Percentiles rank a stretch among this genome's conserved stretches.
These are phyloP conservation scores for Spergularia marina DNA, from an alignment of 148 eudicot genomes.

Conservation along the genomic window DNA sequence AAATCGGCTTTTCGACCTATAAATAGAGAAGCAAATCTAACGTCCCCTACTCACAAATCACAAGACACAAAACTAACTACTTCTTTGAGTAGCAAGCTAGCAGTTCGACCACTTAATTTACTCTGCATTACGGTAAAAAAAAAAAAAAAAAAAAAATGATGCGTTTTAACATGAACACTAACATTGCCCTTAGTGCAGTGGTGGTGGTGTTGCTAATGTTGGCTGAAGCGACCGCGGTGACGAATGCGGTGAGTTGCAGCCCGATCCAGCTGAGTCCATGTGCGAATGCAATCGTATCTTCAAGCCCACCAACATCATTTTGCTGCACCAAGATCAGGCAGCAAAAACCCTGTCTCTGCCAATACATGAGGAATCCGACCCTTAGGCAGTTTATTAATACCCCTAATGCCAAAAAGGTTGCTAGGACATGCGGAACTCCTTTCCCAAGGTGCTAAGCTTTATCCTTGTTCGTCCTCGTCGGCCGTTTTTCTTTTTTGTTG, in stretches of 20 bases:
- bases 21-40: too few relatives aligned
- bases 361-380: constrained; percentile 46
- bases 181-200: constrained; percentile 12
- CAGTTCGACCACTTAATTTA: too few relatives aligned
- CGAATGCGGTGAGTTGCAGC: constrained; percentile 43
- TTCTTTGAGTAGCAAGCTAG: too few relatives aligned
- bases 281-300: constrained; percentile 32
- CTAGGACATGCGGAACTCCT: constrained; percentile 43
- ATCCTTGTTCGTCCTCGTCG: too few relatives aligned
- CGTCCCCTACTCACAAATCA: too few relatives aligned
- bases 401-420: constrained; percentile 49
- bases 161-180: background rate
- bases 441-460: constrained; percentile 52
- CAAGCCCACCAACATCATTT: constrained; percentile 30
- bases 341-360: constrained; percentile 61
- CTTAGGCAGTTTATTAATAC: constrained; percentile 42
- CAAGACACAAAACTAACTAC: too few relatives aligned
- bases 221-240: constrained; percentile 24
- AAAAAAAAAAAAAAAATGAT: too few relatives aligned
- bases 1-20: too few relatives aligned
- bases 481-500: too few relatives aligned
- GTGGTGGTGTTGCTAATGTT: constrained; percentile 25
- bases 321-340: constrained; percentile 52
- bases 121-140: too few relatives aligned
- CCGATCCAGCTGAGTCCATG: constrained; percentile 41